Evolutionary conservation across 495 filamentous ascomycete species (phyloP).

Genomic region (Penicillium arizonense): DNA sequence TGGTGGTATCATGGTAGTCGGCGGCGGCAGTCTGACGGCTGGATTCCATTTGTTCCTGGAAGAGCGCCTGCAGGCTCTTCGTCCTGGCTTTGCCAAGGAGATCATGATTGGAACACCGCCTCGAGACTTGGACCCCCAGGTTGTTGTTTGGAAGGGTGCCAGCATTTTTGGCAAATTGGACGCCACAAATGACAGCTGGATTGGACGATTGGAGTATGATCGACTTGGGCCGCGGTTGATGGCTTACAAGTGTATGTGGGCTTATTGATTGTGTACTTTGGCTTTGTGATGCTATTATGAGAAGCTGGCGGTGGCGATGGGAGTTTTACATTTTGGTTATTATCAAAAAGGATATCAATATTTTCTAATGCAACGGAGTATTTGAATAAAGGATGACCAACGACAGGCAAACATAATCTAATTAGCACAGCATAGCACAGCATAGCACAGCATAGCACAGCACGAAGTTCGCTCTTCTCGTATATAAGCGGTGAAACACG

Average conservation of each 20-base stretch:
- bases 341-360: background rate
- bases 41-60: constrained; percentile 77
- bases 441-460: no score
- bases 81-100: constrained; percentile 71
- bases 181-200: constrained; percentile 90
- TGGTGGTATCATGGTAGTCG: constrained; percentile 92
- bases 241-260: constrained; percentile 88
- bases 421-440: no score
- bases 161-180: constrained; percentile 93
- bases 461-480: no score
- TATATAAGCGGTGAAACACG: background rate
- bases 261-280: constrained; percentile 44
- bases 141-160: constrained; percentile 95
- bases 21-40: constrained; percentile 79
- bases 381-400: background rate
- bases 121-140: constrained; percentile 88
- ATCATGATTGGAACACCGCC: constrained; percentile 88
- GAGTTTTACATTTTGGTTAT: constrained; percentile 5
- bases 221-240: constrained; percentile 75
- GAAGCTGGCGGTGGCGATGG: background rate
- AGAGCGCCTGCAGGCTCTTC: constrained; percentile 66
- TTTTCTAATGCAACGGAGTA: constrained; percentile 12
- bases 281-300: constrained; percentile 12
- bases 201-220: constrained; percentile 84
- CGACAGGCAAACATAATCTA: no score